Evolutionary conservation across 306 rosid genomes (phyloP), one percentile per base, ranked within the genome.

Genomic region (Astragalus glycyphyllos): DNA sequence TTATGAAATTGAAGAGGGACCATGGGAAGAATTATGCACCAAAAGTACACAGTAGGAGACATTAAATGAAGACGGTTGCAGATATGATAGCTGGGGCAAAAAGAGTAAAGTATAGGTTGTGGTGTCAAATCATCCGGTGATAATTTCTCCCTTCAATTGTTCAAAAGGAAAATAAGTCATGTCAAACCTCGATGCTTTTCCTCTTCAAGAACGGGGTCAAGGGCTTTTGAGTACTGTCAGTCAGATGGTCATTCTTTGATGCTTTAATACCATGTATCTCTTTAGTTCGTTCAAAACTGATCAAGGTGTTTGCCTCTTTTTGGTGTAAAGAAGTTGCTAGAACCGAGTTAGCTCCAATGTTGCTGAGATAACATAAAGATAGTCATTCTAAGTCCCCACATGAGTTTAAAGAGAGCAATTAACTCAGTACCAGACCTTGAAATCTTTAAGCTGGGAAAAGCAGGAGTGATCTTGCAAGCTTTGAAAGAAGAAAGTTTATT

Each of bases 131-230:
- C 15, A 66, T 55, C 45, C 32, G 31, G 59, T 50, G 66, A 44
- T 42, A 5, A 59, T 8, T 44, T 55, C 53, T 62, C 46, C 64
- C 73, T 40, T 40, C 71, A 38, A 35, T 77, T 7, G 4, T 61
- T 66, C 65, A 68, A 69, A 60, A 69, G 7, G 23, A 11, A 32
- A 32, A 66, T 35, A 58, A 50, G 8, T 23, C 13, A 54, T 38
- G 58, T 29, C 84, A 66, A 65, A 94, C 96, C 95, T 89, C 92
- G 29, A 68, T 42, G 51, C 70, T 40, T 81, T 87, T 94, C 71
- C 95, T 83, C 86, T 90, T 91, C 87, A 83, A 71, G 64, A 70
- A 67, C 15, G 72, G 65, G 71, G 59, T 71, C 8, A 40, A 54
- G 61, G 73, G 68, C 78, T 58, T 80, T 74, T 72, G 78, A 60